These are phyloP conservation scores for Populus tremula DNA, from an alignment of 345 rosid species.

Conservation along the genomic window DNA sequence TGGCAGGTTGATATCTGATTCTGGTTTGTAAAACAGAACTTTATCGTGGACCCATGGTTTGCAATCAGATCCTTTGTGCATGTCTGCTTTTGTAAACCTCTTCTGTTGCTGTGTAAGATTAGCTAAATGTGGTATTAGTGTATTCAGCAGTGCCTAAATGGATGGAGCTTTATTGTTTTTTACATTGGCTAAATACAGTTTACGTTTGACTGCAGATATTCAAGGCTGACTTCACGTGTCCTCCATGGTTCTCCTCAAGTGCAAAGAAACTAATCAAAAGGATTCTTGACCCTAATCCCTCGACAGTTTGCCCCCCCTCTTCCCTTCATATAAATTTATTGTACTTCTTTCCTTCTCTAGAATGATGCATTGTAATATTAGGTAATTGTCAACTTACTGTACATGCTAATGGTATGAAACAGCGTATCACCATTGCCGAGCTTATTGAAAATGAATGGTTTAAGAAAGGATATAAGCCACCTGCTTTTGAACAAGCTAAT, in stretches of 20 bases:
- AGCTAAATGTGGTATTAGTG: not conserved
- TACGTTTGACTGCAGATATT: slow-evolving; percentile 58
- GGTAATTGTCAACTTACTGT: slow-evolving; percentile 5
- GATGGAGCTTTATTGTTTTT: not conserved
- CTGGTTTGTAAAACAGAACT: not conserved
- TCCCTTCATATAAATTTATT: slow-evolving; percentile 5
- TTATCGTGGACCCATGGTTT: not conserved
- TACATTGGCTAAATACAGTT: not conserved
- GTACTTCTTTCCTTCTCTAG: not conserved
- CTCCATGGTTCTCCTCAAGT: slow-evolving; percentile 96
- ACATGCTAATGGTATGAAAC: slow-evolving; percentile 36
- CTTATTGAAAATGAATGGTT: slow-evolving; percentile 95
- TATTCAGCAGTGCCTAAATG: not conserved
- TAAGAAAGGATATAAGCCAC: slow-evolving; percentile 91
- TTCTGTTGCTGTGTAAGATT: not conserved
- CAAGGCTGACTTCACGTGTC: slow-evolving; percentile 84
- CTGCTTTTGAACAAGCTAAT: slow-evolving; percentile 69
- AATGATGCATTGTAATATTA: not conserved
- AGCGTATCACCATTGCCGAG: slow-evolving; percentile 82
- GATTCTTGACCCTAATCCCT: slow-evolving; percentile 89
- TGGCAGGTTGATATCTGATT: slow-evolving; percentile 1
- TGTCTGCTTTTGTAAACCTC: not conserved
- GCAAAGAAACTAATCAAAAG: slow-evolving; percentile 86
- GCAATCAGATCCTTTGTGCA: not conserved
- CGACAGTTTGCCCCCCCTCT: slow-evolving; percentile 46